Percentiles rank a stretch among this genome's conserved stretches.
Evolutionary conservation across 768 basidiomycete species (phyloP).

Genomic region (Collybiopsis confluens): DNA sequence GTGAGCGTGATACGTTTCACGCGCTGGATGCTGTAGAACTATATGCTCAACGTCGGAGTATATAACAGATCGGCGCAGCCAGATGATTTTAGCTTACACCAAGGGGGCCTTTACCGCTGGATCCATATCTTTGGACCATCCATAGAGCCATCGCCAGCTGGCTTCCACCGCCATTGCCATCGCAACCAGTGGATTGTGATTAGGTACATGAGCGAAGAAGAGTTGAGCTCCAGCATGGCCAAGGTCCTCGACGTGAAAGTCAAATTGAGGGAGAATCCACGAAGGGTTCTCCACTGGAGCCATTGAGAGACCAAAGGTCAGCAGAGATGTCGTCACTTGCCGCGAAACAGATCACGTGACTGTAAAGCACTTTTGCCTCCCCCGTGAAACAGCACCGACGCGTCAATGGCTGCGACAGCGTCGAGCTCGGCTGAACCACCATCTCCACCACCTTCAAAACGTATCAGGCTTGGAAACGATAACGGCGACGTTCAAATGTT

Average conservation of each 20-base stretch:
- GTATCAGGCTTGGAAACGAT: not conserved
- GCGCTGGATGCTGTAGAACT: constrained; percentile 23
- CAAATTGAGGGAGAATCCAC: constrained; percentile 56
- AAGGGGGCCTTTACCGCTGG: constrained; percentile 14
- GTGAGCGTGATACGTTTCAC: constrained; percentile 54
- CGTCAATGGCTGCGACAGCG: not conserved
- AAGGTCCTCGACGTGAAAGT: constrained; percentile 55
- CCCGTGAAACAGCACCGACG: not conserved
- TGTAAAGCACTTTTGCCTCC: not conserved
- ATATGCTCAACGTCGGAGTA: not conserved
- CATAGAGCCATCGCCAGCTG: constrained; percentile 42
- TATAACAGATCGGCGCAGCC: not conserved
- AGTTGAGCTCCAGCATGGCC: constrained; percentile 51
- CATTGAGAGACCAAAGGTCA: no score
- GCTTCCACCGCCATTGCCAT: constrained; percentile 45
- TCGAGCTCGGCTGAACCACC: not conserved
- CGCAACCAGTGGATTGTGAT: constrained; percentile 30
- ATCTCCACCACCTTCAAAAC: not conserved
- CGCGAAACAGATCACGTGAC: not conserved
- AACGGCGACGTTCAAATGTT: constrained; percentile 5
- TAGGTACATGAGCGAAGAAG: constrained; percentile 45
- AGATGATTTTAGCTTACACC: not conserved
- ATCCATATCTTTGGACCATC: constrained; percentile 20
- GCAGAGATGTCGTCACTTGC: not conserved
- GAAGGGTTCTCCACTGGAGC: not conserved